Conservation (phyloP, 345 rosid genomes). For the Crucihimalaya himalaica region DNA sequence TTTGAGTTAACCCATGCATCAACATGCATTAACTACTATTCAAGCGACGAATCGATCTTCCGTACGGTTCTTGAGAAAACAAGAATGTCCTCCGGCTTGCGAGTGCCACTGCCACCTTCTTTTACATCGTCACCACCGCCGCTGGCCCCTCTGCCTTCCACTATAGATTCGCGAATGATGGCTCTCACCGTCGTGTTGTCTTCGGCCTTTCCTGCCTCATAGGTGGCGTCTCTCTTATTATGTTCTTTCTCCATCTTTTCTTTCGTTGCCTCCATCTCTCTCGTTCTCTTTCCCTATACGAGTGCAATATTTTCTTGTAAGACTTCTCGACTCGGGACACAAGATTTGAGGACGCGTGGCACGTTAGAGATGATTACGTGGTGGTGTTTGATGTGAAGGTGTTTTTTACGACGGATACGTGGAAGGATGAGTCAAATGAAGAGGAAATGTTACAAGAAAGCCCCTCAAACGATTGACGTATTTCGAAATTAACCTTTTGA, state of each 20-base stretch:
- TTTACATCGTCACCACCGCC: not conserved
- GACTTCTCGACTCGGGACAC: not conserved
- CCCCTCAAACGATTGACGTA: not conserved
- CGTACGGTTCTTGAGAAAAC: slow-evolving; percentile 40
- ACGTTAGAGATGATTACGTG: slow-evolving; percentile 14
- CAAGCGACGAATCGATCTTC: slow-evolving; percentile 38
- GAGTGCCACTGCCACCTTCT: not conserved
- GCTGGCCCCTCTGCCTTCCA: not conserved
- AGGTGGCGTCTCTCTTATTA: slow-evolving; percentile 6
- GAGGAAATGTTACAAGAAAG: not conserved
- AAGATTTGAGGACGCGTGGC: slow-evolving; percentile 2
- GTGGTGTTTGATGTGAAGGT: not conserved
- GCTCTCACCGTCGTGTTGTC: slow-evolving; percentile 10
- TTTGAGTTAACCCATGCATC: too few relatives aligned
- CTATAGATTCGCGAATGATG: slow-evolving; percentile 23
- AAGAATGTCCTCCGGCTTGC: slow-evolving; percentile 36
- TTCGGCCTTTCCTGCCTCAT: slow-evolving; percentile 10
- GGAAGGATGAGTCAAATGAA: slow-evolving; percentile 15
- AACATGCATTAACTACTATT: slow-evolving; percentile 24
- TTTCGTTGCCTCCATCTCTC: slow-evolving; percentile 38
- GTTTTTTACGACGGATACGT: not conserved
- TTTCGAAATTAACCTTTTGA: not conserved
- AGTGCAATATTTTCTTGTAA: not conserved
- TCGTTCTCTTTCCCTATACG: not conserved
- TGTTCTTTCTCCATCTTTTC: slow-evolving; percentile 32